A percentile compares a stretch with the other conserved stretches of the same genome.
Evolutionary conservation across 257 asterid species (phyloP).

Genomic region (Datura wrightii): DNA sequence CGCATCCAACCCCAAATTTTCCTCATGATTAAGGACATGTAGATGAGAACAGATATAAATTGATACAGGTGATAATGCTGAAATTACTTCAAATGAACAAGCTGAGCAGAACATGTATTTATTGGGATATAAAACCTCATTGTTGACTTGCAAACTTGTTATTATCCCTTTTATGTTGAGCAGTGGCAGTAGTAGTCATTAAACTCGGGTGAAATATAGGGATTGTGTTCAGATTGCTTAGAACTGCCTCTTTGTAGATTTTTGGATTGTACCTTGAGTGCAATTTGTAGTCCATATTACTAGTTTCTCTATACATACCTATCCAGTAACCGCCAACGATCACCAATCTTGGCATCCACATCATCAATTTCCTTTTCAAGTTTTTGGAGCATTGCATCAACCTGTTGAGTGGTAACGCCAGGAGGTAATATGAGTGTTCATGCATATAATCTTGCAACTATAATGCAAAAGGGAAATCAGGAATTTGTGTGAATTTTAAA

Average conservation of each 20-base stretch:
- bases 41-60: background rate
- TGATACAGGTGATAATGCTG: background rate
- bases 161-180: background rate
- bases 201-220: constrained; percentile 2
- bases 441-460: constrained; percentile 20
- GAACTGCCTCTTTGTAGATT: constrained; percentile 18
- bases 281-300: background rate
- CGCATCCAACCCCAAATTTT: constrained; percentile 1
- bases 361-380: constrained; percentile 97
- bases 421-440: constrained; percentile 33
- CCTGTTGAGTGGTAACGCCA: constrained; percentile 56
- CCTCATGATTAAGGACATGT: background rate
- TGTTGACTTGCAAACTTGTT: background rate
- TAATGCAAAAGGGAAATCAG: constrained; percentile 28
- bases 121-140: constrained; percentile 4
- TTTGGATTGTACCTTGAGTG: background rate
- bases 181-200: constrained; percentile 1
- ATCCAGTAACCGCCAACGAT: constrained; percentile 90
- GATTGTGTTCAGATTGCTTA: constrained; percentile 9
- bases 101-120: background rate
- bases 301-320: constrained; percentile 54
- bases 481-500: constrained; percentile 1
- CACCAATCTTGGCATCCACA: constrained; percentile 93
- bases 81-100: constrained; percentile 20
- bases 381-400: constrained; percentile 95